Conservation (phyloP, 2,329 filamentous ascomycete species). For the Penicillium sp. region DNA sequence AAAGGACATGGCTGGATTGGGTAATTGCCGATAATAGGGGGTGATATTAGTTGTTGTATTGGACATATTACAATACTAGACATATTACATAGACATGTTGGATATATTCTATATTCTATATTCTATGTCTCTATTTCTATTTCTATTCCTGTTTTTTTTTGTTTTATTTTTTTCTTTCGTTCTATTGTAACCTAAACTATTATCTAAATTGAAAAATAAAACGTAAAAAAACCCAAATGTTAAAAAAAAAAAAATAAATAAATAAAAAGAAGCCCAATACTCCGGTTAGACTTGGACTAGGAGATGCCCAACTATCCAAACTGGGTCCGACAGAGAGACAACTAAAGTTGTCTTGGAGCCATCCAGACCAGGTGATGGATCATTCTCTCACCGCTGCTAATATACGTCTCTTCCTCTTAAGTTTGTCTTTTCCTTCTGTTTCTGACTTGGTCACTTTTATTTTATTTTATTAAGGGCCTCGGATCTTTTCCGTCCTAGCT, state of each 20-base stretch:
- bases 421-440: constrained; percentile 5
- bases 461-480: constrained; percentile 3
- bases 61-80: no score
- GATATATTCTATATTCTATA: not conserved
- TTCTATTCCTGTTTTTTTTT: not conserved
- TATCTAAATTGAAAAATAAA: not conserved
- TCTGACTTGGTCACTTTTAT: constrained; percentile 7
- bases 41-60: not conserved
- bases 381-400: constrained; percentile 24
- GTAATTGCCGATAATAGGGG: not conserved
- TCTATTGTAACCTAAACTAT: not conserved
- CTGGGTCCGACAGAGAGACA: constrained; percentile 24
- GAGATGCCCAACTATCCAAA: constrained; percentile 22
- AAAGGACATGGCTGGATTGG: not conserved
- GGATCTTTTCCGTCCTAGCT: constrained; percentile 9
- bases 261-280: constrained; percentile 5
- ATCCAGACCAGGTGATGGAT: constrained; percentile 22
- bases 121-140: not conserved
- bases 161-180: not conserved
- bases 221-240: not conserved
- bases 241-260: not conserved
- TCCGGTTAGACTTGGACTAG: constrained; percentile 8
- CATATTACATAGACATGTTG: not conserved
- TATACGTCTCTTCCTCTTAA: constrained; percentile 15
- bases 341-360: constrained; percentile 18